Percentiles rank a stretch among this genome's conserved stretches.
Evolutionary conservation across 2,329 filamentous ascomycete species (phyloP).

Genomic region (Corinectria fuckeliana): DNA sequence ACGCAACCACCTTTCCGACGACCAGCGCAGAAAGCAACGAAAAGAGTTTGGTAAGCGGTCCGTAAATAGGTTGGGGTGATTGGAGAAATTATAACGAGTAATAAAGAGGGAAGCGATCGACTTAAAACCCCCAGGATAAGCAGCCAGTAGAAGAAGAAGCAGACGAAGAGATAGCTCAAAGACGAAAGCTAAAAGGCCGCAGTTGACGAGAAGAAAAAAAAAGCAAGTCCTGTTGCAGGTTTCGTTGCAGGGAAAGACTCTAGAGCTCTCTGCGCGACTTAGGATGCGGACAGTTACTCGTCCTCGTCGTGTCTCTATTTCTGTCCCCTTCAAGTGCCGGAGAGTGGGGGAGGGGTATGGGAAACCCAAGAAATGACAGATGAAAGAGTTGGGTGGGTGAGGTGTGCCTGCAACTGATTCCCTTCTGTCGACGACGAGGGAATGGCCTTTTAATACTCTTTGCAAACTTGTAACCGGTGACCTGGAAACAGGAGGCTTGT

Average conservation of each 20-base stretch:
- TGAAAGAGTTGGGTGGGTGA: not conserved
- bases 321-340: too few relatives aligned
- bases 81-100: not conserved
- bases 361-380: not conserved
- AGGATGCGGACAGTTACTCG: not conserved
- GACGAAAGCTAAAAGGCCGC: not conserved
- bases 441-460: not conserved
- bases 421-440: not conserved
- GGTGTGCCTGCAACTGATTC: not conserved
- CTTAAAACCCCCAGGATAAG: not conserved
- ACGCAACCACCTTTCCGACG: conserved; percentile 11
- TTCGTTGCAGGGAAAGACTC: not conserved
- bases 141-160: not conserved
- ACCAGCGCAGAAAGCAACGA: conserved; percentile 13
- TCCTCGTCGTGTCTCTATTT: not conserved
- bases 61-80: not conserved
- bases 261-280: not conserved
- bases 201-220: not conserved
- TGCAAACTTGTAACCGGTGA: not conserved
- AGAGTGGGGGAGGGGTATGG: not conserved
- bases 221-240: not conserved
- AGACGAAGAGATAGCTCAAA: not conserved
- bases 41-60: not conserved
- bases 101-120: not conserved
- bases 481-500: not conserved